phyloP scores from a whole-genome alignment of 108 stramenopile genomes.

The Cylindrotheca closterium region DNA sequence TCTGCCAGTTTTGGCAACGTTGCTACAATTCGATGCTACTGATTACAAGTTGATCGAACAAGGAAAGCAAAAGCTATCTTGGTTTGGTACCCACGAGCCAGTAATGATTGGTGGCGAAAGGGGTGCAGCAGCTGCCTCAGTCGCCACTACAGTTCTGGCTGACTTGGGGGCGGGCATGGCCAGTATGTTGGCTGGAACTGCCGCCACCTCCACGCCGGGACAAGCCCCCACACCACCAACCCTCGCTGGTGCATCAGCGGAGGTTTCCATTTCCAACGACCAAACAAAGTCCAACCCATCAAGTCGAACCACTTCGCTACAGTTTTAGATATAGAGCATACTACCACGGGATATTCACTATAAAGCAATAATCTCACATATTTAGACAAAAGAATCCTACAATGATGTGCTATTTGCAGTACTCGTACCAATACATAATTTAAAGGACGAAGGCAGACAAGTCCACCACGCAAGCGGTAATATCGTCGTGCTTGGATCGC shows the following conservation, averaged over 20 bases:
- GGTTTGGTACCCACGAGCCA: conserved; percentile 48
- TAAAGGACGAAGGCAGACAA: conserved; percentile 59
- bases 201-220: conserved; percentile 2
- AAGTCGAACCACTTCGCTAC: conserved; percentile 18
- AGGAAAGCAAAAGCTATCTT: conserved; percentile 76
- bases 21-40: conserved; percentile 79
- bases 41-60: conserved; percentile 87
- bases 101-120: conserved; percentile 16
- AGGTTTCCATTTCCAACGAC: conserved; percentile 6
- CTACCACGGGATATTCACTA: no score
- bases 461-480: conserved; percentile 82
- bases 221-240: not conserved
- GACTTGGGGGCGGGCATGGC: conserved; percentile 7
- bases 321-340: no score
- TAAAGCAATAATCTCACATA: no score
- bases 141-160: conserved; percentile 1
- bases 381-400: no score
- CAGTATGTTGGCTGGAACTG: conserved; percentile 1
- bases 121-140: not conserved
- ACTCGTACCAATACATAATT: no score
- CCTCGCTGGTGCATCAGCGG: conserved; percentile 9
- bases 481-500: conserved; percentile 88
- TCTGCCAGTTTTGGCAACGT: conserved; percentile 81
- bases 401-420: no score
- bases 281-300: not conserved